Evolutionary conservation across 2,329 filamentous ascomycete species (phyloP), one percentile per base, ranked within the genome.

Genomic region (Aureobasidium sp.): DNA sequence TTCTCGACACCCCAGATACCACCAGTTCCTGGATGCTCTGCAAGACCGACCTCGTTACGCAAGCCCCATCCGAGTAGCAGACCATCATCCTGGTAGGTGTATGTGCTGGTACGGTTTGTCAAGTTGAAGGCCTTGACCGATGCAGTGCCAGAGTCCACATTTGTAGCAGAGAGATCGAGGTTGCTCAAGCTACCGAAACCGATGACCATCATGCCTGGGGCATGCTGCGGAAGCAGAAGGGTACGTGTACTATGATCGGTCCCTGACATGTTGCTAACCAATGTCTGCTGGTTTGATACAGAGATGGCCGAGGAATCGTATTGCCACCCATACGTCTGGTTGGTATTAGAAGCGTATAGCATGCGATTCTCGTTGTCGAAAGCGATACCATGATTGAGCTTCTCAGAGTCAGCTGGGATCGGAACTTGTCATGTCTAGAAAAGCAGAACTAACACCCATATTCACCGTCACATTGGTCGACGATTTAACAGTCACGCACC

Each of bases 31-130:
- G 80, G 79, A 54, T 89, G 79, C 71, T 88, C 86, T n/a, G 77
- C 85, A 4, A 91, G 74, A 11, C 87, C 88, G 5, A 89, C 86
- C 1, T 85, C 85, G 71, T 91, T 91, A 40, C 87, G 80, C 58
- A 91, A 76, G 12, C 88, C 88, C 87, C 87, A 91, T 17, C 86
- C 82, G 66, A 72, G 74, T 66, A 78, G 70, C 15, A 77, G 62
- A 8, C 81, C 81, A 39, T 79, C 77, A 50, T 78, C 85, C 66
- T 82, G 73, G 68, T 76, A 81, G 61, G 78, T 73, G 63, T 81
- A 80, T 19, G 62, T 54, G 5, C 45, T 33, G 8, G 66, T 66
- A 8, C 42, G 44, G 57, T 78, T 76, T 54, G 69, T 77, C 35
- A 84, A 70, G 62, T 83, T 79, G 72, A 84, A 85, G 37, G 82